Percentiles rank a stretch among this genome's conserved stretches.
These are phyloP conservation scores for Helotiales sp. DNA, from an alignment of 2,329 filamentous ascomycete genomes.

Conservation along the genomic window DNA sequence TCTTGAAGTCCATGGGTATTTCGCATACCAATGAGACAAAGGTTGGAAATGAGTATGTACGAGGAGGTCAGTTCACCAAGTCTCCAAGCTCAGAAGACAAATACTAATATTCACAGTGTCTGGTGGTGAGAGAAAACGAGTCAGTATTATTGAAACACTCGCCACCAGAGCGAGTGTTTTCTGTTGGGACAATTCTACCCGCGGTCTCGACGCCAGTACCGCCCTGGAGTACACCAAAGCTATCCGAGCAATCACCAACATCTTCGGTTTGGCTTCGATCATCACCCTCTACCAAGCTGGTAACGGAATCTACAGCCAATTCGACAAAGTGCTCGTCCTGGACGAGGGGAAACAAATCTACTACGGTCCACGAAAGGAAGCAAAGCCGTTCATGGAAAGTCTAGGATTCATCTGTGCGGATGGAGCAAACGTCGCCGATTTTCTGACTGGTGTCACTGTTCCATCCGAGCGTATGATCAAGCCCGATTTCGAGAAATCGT, in stretches of 20 bases:
- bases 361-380: constrained; percentile 64
- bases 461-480: constrained; percentile 69
- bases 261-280: constrained; percentile 62
- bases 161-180: constrained; percentile 51
- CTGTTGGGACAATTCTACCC: constrained; percentile 71
- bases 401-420: constrained; percentile 67
- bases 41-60: constrained; percentile 63
- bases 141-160: constrained; percentile 59
- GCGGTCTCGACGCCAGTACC: constrained; percentile 69
- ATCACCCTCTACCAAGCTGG: constrained; percentile 73
- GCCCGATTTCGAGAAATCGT: constrained; percentile 46
- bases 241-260: constrained; percentile 67
- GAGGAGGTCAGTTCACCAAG: constrained; percentile 46
- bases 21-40: constrained; percentile 60
- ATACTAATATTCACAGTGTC: constrained; percentile 49
- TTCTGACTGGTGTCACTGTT: constrained; percentile 59
- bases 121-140: constrained; percentile 65
- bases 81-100: background rate
- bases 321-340: constrained; percentile 72
- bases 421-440: constrained; percentile 69
- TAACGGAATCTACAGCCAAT: constrained; percentile 71
- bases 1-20: constrained; percentile 50
- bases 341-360: constrained; percentile 70
- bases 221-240: constrained; percentile 69
- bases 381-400: constrained; percentile 66